Base-by-base conservation (phyloP, 345 rosid species). In the Eucalyptus shirleyi region DNA sequence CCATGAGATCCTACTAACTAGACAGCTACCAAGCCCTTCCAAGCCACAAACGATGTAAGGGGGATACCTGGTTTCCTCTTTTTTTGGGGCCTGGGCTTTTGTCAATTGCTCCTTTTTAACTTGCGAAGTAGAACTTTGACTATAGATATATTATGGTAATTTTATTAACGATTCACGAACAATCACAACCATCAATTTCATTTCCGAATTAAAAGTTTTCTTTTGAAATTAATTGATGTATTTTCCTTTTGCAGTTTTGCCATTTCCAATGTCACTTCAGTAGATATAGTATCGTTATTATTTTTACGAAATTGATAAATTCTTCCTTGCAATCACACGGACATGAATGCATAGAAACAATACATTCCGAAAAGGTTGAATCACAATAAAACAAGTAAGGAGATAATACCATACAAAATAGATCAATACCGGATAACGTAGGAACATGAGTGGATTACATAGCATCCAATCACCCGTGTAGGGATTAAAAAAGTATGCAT, bases 291-390 rank as follows among this genome's bases (percentile, higher is more conserved):
- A 32, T 8, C 2, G 1, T 16, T 67, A 4, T 67, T 34, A 32
- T 32, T 17, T 67, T 19, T 4, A 17, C 6, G 0, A 32, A 69
- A 69, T 32, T 5, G 1, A 32, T 32, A 17, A 19, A 32, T 4
- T 62, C 13, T 30, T 4, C 21, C 9, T 9, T 17, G 45, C 3
- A 3, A 3, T 37, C 4, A 0, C 28, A 6, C 2, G 15, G 4
- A 40, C 37, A 12, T 37, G 2, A 4, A 37, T 77, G 45, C 28
- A 77, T 21, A 77, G 28, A 11, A 40, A 77, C 28, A 12, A 21
- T 12, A 24, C 15, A 23, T 7, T 77, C 14, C 4, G 0, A 30
- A 15, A 14, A 62, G 34, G 0, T 7, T 0, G 9, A 62, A 30
- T 62, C 72, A 28, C 18, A 34, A 34, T 9, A 69, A 10, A 69